Conservation (phyloP, 116 monocot genomes). For the Zostera marina region DNA sequence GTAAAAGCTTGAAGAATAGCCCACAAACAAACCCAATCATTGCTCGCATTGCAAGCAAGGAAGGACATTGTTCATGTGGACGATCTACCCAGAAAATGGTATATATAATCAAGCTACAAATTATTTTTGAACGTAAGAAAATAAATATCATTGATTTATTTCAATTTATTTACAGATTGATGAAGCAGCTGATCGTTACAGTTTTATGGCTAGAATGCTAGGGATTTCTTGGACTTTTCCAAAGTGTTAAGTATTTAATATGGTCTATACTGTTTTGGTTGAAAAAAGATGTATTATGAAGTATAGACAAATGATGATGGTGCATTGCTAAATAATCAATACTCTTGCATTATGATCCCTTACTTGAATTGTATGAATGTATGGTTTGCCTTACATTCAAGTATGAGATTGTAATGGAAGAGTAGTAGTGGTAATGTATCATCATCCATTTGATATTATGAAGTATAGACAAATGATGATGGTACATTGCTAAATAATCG, state of each 20-base stretch:
- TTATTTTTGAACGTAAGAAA: neutral
- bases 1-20: slow-evolving; percentile 42
- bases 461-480: neutral
- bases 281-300: neutral
- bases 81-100: slow-evolving; percentile 66
- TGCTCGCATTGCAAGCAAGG: slow-evolving; percentile 51
- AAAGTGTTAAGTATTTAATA: slow-evolving; percentile 1
- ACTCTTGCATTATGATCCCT: no score
- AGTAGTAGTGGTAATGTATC: no score
- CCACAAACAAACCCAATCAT: slow-evolving; percentile 74
- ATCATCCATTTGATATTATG: neutral
- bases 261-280: neutral
- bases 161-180: slow-evolving; percentile 36
- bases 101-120: neutral
- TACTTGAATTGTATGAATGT: no score
- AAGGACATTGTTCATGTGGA: slow-evolving; percentile 68
- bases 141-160: neutral
- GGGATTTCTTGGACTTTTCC: slow-evolving; percentile 36
- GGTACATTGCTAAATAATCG: no score
- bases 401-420: no score
- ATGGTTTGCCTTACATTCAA: no score
- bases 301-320: neutral
- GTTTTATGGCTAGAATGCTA: slow-evolving; percentile 77
- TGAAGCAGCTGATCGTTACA: slow-evolving; percentile 76
- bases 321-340: no score